Evolutionary conservation across 2,329 filamentous ascomycete genomes (phyloP).

Genomic region (Fusarium sterilihyphosum): DNA sequence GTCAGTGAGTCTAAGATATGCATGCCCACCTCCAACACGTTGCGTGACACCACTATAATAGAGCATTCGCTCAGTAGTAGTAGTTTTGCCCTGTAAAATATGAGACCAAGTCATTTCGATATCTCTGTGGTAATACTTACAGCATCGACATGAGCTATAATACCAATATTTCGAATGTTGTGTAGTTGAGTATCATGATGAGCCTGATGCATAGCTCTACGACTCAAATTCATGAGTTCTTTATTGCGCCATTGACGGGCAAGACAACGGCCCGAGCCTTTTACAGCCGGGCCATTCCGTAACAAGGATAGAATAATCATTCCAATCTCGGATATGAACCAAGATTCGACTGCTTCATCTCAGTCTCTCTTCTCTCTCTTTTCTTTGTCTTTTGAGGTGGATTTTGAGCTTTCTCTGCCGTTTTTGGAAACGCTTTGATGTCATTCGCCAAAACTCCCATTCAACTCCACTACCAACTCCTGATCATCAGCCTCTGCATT

Average conservation of each 20-base stretch:
- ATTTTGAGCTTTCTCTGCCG: constrained; percentile 25
- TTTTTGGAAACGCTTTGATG: constrained; percentile 25
- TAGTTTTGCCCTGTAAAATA: constrained; percentile 80
- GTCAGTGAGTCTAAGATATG: not conserved
- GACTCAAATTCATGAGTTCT: constrained; percentile 16
- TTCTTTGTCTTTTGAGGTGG: constrained; percentile 16
- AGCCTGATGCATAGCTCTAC: constrained; percentile 30
- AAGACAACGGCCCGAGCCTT: constrained; percentile 33
- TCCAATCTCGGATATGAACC: constrained; percentile 7
- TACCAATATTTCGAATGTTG: constrained; percentile 92
- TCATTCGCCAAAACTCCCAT: constrained; percentile 21
- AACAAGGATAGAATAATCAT: constrained; percentile 42
- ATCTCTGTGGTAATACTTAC: constrained; percentile 49
- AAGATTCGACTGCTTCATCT: constrained; percentile 25
- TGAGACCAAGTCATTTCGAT: constrained; percentile 1
- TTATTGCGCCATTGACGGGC: constrained; percentile 37
- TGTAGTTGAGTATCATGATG: constrained; percentile 44
- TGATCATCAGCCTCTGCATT: not conserved
- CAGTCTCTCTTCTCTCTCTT: constrained; percentile 7
- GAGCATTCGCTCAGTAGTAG: constrained; percentile 98
- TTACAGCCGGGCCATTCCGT: constrained; percentile 33
- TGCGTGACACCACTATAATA: constrained; percentile 93
- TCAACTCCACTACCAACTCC: constrained; percentile 9
- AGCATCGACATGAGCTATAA: constrained; percentile 98
- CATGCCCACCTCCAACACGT: constrained; percentile 73